Evolutionary conservation across 2,329 filamentous ascomycete species (phyloP).

Genomic region (Sarocladiaceae sp.): DNA sequence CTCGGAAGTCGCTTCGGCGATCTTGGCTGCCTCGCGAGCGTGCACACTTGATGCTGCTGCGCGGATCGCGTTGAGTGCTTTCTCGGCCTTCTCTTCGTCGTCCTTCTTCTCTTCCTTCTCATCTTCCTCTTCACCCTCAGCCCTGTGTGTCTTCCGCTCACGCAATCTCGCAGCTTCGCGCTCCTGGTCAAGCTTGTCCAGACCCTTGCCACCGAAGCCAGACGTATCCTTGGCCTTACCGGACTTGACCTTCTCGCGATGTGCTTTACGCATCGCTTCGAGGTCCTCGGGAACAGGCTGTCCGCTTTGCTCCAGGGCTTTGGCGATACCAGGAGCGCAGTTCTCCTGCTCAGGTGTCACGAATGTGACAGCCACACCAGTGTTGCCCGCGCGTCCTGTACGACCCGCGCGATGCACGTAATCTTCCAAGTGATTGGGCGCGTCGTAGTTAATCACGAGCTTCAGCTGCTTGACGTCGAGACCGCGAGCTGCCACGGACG

Average conservation of each 20-base stretch:
- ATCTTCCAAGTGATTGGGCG: conserved; percentile 90
- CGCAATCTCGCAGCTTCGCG: conserved; percentile 82
- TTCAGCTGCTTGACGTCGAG: conserved; percentile 95
- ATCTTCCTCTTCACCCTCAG: conserved; percentile 79
- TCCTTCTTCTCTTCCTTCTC: conserved; percentile 71
- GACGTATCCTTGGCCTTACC: conserved; percentile 87
- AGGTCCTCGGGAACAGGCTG: conserved; percentile 73
- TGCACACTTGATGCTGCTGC: conserved; percentile 56
- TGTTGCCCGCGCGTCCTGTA: conserved; percentile 91
- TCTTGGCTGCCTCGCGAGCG: conserved; percentile 45
- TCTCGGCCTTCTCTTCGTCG: conserved; percentile 67
- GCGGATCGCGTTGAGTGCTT: conserved; percentile 61
- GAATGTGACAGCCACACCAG: conserved; percentile 91
- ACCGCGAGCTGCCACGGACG: conserved; percentile 90
- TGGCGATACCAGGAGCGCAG: conserved; percentile 81
- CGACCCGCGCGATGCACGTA: conserved; percentile 94
- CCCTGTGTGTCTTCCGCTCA: conserved; percentile 86
- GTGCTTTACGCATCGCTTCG: conserved; percentile 63
- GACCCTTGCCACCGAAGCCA: conserved; percentile 91
- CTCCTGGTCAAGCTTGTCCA: conserved; percentile 87
- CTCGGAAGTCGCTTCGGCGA: conserved; percentile 32
- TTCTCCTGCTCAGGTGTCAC: conserved; percentile 88
- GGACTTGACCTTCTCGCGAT: conserved; percentile 85
- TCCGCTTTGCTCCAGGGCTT: conserved; percentile 88
- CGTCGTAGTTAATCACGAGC: conserved; percentile 93